Evolutionary conservation across 805 yeast genomes (phyloP).

Genomic region (Kodamaea leandrae): DNA sequence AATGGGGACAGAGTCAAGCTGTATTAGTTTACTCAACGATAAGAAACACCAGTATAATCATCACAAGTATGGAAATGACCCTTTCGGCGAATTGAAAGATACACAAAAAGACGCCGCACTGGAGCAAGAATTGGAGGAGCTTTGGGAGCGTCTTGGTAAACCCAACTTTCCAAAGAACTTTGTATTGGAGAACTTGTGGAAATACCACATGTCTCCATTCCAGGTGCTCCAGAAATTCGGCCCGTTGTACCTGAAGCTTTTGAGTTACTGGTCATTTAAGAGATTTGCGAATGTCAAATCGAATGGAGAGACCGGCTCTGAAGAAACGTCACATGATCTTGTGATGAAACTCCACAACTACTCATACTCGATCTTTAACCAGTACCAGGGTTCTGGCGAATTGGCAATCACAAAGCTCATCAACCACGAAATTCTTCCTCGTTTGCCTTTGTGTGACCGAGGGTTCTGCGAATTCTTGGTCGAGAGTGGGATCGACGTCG

Average conservation of each 20-base stretch:
- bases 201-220: conserved; percentile 37
- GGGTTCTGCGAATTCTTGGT: conserved; percentile 31
- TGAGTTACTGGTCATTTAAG: conserved; percentile 42
- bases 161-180: conserved; percentile 37
- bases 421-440: conserved; percentile 39
- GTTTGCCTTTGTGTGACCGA: conserved; percentile 40
- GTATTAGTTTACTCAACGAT: conserved; percentile 31
- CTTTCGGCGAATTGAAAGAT: conserved; percentile 30
- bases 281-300: conserved; percentile 32
- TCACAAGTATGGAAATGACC: conserved; percentile 35
- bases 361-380: conserved; percentile 42
- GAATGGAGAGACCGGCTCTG: conserved; percentile 12
- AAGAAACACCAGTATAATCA: conserved; percentile 31
- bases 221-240: conserved; percentile 38
- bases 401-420: conserved; percentile 42
- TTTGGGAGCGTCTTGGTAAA: conserved; percentile 36
- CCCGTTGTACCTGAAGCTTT: conserved; percentile 38
- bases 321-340: conserved; percentile 15
- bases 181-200: conserved; percentile 35
- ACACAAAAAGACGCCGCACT: conserved; percentile 19
- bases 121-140: conserved; percentile 14
- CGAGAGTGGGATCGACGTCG: conserved; percentile 20
- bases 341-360: conserved; percentile 38
- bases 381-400: conserved; percentile 43
- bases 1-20: conserved; percentile 43